Percentiles rank a stretch among this genome's conserved stretches.
phyloP scores from a whole-genome alignment of 176 grass and related monocot species.

The Typha latifolia region DNA sequence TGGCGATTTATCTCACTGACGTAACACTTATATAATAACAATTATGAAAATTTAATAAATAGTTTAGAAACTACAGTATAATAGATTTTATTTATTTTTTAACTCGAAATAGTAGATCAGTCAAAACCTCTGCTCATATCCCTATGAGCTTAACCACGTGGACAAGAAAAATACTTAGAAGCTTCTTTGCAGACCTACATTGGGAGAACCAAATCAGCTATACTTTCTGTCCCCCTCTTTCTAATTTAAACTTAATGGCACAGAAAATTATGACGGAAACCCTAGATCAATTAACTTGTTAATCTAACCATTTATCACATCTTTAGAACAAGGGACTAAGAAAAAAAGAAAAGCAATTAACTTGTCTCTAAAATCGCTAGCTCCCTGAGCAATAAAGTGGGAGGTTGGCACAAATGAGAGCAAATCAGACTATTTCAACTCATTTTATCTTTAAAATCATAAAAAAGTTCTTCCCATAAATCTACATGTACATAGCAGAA shows the following conservation, averaged over 20 bases:
- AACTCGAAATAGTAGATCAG: too few relatives aligned
- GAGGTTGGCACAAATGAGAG: too few relatives aligned
- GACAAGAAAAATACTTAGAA: neutral
- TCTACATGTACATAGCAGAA: too few relatives aligned
- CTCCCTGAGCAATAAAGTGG: too few relatives aligned
- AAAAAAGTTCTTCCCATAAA: neutral
- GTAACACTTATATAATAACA: too few relatives aligned
- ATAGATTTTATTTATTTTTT: too few relatives aligned
- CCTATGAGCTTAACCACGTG: constrained; percentile 10
- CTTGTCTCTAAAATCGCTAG: too few relatives aligned
- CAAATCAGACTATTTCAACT: too few relatives aligned
- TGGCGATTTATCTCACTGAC: too few relatives aligned
- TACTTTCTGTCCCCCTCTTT: constrained; percentile 3
- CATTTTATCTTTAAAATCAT: too few relatives aligned
- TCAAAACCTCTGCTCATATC: neutral
- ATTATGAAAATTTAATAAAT: too few relatives aligned
- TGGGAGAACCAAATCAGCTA: constrained; percentile 13
- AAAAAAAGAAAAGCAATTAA: neutral
- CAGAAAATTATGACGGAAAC: constrained; percentile 16
- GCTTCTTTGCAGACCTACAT: neutral
- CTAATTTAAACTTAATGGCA: neutral
- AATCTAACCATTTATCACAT: neutral
- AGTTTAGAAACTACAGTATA: too few relatives aligned
- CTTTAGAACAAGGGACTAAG: neutral
- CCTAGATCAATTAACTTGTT: neutral